Evolutionary conservation across 345 rosid species (phyloP), one percentile per base, ranked within the genome.

Genomic region (Citrus maxima): DNA sequence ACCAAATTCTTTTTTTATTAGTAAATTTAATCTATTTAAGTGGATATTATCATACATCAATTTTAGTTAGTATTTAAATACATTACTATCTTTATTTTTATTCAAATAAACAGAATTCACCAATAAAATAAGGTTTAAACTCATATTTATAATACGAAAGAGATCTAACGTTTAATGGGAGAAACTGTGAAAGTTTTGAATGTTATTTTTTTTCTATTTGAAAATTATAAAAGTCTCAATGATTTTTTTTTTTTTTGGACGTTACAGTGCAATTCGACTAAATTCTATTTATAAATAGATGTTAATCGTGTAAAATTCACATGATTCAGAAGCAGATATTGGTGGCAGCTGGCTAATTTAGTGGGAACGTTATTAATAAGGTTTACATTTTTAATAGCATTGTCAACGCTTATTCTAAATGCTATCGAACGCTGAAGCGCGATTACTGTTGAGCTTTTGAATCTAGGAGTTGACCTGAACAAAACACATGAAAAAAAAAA

Each of bases 101-200:
- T 51, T 51, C 56, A 16, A 51, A 51, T 51, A 51, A 4, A 51
- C 2, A 18, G 1, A 51, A 10, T 42, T 42, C 16, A 12, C 51
- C 0, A 16, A 0, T 1, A 5, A 16, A 51, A 51, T 51, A 42
- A 42, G 16, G 4, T 42, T 12, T 12, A 42, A 42, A 42, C 13
- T 0, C 0, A 0, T 2, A 12, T 10, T 42, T 46, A 0, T 46
- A 46, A 46, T 0, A 13, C 18, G 1, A 46, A 13, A 13, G 5
- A 46, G 1, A 46, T 46, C 5, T 1, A 46, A 3, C 1, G 18
- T 0, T 13, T 1, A 46, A 46, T 13, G 51, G 18, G 51, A 13
- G 18, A 46, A 46, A 46, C 18, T 13, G 51, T 46, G 5, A 46
- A 13, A 46, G 51, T 46, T 13, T 46, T 13, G 0, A 13, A 13